Percentiles rank a stretch among this genome's conserved stretches.
Conservation (phyloP, 257 asterid genomes). For the Scutellaria galericulata region DNA sequence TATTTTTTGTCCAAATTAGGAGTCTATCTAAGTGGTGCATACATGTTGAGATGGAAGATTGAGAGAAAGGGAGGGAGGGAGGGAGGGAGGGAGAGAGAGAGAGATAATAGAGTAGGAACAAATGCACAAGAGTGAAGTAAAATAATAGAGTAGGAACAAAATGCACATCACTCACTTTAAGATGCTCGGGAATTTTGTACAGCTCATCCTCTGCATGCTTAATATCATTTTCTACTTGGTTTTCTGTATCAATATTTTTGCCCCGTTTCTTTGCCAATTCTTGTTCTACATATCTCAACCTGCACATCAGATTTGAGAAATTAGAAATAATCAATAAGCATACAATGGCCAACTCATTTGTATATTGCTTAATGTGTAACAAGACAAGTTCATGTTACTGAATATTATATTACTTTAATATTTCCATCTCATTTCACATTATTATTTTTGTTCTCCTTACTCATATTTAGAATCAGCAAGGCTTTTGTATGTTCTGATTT, state of each 20-base stretch:
- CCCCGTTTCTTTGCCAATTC: conserved; percentile 94
- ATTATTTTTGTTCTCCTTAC: not conserved
- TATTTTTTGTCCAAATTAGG: no score
- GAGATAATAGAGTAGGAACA: no score
- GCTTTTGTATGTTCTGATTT: not conserved
- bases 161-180: conserved; percentile 61
- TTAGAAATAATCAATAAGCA: conserved; percentile 15
- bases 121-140: not conserved
- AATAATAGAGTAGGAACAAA: conserved; percentile 16
- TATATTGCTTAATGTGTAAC: not conserved
- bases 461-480: not conserved
- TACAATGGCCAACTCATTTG: not conserved
- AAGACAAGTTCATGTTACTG: not conserved
- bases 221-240: conserved; percentile 69
- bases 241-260: conserved; percentile 55
- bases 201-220: conserved; percentile 89
- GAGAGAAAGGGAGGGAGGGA: not conserved
- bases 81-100: no score
- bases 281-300: conserved; percentile 91
- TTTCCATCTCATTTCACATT: conserved; percentile 9
- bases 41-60: not conserved
- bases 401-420: not conserved
- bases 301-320: conserved; percentile 37
- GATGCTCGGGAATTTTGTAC: conserved; percentile 90
- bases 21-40: not conserved